phyloP scores from a whole-genome alignment of 306 rosid species.

The Gleditsia sinensis region DNA sequence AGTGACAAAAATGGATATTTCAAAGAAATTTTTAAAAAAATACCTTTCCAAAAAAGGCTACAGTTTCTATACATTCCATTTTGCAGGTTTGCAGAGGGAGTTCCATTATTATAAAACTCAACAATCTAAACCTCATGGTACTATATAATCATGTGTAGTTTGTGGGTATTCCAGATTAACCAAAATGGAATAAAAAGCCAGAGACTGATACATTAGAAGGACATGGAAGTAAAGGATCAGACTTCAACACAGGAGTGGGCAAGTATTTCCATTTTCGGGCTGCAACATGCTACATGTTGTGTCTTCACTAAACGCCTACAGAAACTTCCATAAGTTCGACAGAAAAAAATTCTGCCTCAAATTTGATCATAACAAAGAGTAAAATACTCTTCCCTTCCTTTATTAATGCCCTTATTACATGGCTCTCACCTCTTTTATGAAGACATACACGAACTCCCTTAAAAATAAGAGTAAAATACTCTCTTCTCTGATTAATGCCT shows the following conservation, averaged over 20 bases:
- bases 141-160: slow-evolving; percentile 7
- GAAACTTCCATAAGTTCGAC: slow-evolving; percentile 9
- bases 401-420: no score
- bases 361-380: slow-evolving; percentile 19
- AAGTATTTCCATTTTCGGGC: slow-evolving; percentile 21
- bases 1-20: slow-evolving; percentile 11
- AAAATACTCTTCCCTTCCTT: no score
- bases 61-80: neutral
- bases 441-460: no score
- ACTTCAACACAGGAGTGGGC: neutral
- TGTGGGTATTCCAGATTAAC: slow-evolving; percentile 4
- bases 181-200: neutral
- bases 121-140: slow-evolving; percentile 6
- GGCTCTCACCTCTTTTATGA: no score
- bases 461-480: no score
- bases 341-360: neutral
- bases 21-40: neutral
- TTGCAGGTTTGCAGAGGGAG: slow-evolving; percentile 2
- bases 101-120: neutral
- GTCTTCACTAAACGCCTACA: neutral
- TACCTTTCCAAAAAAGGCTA: neutral
- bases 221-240: slow-evolving; percentile 11
- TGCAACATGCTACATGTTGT: slow-evolving; percentile 3
- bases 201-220: neutral
- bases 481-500: no score